Conservation (phyloP, 345 rosid genomes). For the Dipteronia dyeriana region DNA sequence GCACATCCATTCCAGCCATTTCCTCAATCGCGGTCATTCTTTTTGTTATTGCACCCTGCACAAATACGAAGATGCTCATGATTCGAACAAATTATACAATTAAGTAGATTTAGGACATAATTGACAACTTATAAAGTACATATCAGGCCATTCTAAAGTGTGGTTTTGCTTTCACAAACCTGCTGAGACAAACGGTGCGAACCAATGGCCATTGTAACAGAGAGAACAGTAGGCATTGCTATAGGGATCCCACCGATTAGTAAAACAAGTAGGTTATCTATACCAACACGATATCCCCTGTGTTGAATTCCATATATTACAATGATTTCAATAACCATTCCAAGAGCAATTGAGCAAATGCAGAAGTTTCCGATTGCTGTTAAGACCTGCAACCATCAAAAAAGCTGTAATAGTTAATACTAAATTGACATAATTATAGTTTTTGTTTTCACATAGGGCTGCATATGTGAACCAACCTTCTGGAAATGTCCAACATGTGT, state of each 20-base stretch:
- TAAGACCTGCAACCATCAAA: slow-evolving; percentile 34
- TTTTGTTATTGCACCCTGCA: slow-evolving; percentile 45
- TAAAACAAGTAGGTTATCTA: slow-evolving; percentile 55
- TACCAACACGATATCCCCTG: slow-evolving; percentile 57
- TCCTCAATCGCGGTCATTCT: slow-evolving; percentile 54
- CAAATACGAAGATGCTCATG: neutral
- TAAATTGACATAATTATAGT: neutral
- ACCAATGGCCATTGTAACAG: slow-evolving; percentile 52
- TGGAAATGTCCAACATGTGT: slow-evolving; percentile 41
- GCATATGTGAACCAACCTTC: slow-evolving; percentile 26
- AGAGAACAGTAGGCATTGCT: slow-evolving; percentile 72
- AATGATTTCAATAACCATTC: slow-evolving; percentile 39
- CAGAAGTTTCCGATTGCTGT: slow-evolving; percentile 46
- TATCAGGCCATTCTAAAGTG: neutral
- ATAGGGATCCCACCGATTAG: slow-evolving; percentile 75
- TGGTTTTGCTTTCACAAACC: slow-evolving; percentile 16
- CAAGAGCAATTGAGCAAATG: slow-evolving; percentile 43
- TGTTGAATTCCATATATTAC: slow-evolving; percentile 36
- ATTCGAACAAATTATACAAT: neutral
- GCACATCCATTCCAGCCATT: slow-evolving; percentile 52
- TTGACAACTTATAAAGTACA: neutral
- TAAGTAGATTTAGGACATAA: neutral
- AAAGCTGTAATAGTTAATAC: neutral
- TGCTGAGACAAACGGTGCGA: slow-evolving; percentile 44
- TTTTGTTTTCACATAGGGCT: neutral